Evolutionary conservation across 78 protist species (phyloP), one percentile per base, ranked within the genome.

Genomic region (Polysphondylium violaceum): DNA sequence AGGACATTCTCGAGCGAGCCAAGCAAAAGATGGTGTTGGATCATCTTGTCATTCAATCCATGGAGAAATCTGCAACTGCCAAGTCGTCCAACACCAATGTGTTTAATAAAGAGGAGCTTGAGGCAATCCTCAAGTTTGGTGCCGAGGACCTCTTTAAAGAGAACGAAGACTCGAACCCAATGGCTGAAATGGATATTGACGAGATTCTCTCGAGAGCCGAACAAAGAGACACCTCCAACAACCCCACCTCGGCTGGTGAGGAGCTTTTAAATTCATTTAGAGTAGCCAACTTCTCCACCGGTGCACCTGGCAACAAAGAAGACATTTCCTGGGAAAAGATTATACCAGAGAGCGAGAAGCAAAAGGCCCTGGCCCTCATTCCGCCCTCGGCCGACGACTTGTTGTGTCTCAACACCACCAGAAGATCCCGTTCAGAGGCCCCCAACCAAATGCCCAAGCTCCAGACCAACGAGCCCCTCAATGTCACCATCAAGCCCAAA

Each of bases 11-110:
- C 7, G 88, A 76, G 61, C 81, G 93, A n/a, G 96, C 96, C 29
- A 86, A 94, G 43, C 87, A 93, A 41, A 95, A 95, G 93, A 95
- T 93, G 92, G 87, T 90, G 12, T 59, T 96, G 25, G 92, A 94
- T 71, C 95, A 92, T 65, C 50, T 96, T 14, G 96, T 96, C 44
- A 96, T 96, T 67, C 96, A 93, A 36, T 69, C 95, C 11, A 76
- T 94, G 93, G 94, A 86, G 27, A 76, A 71, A 40, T 68, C 79
- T 3, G 36, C 67, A 14, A 58, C 77, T 16, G 35, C 77, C 9
- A 25, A 71, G 59, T 25, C 74, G 8, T 31, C 43, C 33, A 35
- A 67, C 3, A 29, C 78, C 50, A 76, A 75, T 23, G 69, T 68
- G 3, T 86, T 94, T 41, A 94, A 73, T 60, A 94, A 94, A 55